These are phyloP conservation scores for Carex arenaria DNA, from an alignment of 202 grass and related monocot species.

Conservation along the genomic window DNA sequence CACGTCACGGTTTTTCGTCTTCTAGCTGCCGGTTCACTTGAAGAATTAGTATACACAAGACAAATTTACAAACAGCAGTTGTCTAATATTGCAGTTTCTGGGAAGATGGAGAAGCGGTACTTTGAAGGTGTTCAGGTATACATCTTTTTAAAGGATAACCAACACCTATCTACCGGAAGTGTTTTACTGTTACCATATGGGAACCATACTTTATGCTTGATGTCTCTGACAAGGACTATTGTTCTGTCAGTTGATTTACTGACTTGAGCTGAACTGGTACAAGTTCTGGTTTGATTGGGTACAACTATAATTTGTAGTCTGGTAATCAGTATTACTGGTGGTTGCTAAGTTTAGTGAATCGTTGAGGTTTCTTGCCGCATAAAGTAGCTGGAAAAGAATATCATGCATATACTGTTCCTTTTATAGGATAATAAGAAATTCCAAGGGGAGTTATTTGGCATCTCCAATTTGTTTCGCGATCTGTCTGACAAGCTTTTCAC, in stretches of 20 bases:
- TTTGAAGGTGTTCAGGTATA: slow-evolving; percentile 97
- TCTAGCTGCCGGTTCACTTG: slow-evolving; percentile 88
- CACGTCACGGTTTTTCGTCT: slow-evolving; percentile 91
- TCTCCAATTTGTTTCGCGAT: slow-evolving; percentile 89
- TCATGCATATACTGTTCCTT: neutral
- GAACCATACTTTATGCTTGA: neutral
- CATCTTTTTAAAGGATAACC: neutral
- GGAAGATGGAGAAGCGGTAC: slow-evolving; percentile 89
- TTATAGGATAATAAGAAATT: slow-evolving; percentile 91
- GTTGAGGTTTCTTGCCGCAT: neutral
- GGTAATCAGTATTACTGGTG: neutral
- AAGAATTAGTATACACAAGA: slow-evolving; percentile 90
- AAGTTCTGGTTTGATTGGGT: neutral
- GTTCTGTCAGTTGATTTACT: neutral
- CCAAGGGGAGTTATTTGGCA: slow-evolving; percentile 95
- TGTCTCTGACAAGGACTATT: neutral
- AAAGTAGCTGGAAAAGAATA: neutral
- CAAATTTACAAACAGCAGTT: slow-evolving; percentile 97
- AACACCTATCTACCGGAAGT: neutral
- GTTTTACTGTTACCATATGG: neutral
- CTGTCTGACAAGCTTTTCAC: slow-evolving; percentile 96
- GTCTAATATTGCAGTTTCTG: slow-evolving; percentile 95
- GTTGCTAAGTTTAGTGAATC: neutral
- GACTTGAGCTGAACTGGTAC: neutral
- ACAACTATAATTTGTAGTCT: neutral